These are phyloP conservation scores for Penicillium corylophilum DNA, from an alignment of 2,329 filamentous ascomycete species.

Conservation along the genomic window DNA sequence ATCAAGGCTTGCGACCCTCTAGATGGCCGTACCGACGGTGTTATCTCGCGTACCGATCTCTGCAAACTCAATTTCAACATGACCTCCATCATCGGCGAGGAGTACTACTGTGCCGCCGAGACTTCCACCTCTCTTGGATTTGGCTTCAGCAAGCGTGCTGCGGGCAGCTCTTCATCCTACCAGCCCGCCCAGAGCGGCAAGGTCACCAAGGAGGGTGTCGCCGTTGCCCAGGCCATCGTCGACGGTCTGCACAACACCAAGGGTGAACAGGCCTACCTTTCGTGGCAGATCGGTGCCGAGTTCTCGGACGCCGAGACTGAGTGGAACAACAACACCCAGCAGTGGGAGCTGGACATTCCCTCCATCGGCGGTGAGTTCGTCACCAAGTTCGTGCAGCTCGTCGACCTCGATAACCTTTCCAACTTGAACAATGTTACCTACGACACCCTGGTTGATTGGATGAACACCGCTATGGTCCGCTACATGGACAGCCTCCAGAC, in stretches of 20 bases:
- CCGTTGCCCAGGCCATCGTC: slow-evolving; percentile 36
- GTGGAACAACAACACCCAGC: slow-evolving; percentile 26
- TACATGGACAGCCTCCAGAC: slow-evolving; percentile 56
- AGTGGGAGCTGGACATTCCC: slow-evolving; percentile 32
- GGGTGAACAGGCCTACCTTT: slow-evolving; percentile 44
- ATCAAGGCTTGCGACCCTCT: slow-evolving; percentile 56
- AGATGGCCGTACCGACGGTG: slow-evolving; percentile 56
- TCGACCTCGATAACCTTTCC: slow-evolving; percentile 40
- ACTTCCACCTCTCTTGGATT: slow-evolving; percentile 29
- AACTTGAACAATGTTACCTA: slow-evolving; percentile 53
- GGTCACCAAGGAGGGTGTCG: slow-evolving; percentile 28
- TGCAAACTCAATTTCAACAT: slow-evolving; percentile 50
- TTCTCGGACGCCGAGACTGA: slow-evolving; percentile 26
- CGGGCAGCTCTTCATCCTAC: slow-evolving; percentile 20
- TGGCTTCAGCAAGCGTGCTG: slow-evolving; percentile 26
- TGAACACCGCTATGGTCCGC: slow-evolving; percentile 48
- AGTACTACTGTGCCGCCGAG: slow-evolving; percentile 46
- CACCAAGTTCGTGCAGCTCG: slow-evolving; percentile 30
- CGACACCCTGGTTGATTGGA: slow-evolving; percentile 58
- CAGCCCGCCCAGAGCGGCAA: slow-evolving; percentile 32
- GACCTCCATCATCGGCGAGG: slow-evolving; percentile 46
- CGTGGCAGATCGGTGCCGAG: slow-evolving; percentile 27
- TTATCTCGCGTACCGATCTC: slow-evolving; percentile 52
- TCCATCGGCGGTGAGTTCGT: slow-evolving; percentile 43
- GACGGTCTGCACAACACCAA: slow-evolving; percentile 44